Evolutionary conservation across 192 early-diverging fungal species (phyloP).

Genomic region (Gamsiella multidivaricata): DNA sequence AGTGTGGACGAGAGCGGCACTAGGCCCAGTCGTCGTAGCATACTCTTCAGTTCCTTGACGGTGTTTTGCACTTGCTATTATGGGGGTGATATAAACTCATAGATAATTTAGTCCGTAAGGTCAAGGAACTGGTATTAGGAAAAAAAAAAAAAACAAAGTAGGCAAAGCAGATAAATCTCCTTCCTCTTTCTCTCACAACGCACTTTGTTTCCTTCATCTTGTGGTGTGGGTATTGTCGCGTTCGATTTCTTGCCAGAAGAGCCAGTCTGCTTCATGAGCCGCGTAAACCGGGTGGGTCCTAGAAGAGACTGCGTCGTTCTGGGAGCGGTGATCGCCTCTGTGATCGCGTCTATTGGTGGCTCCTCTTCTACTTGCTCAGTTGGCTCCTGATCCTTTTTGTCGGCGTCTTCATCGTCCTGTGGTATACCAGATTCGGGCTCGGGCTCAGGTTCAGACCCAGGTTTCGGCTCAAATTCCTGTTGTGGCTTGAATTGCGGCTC

Average conservation of each 20-base stretch:
- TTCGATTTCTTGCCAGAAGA: constrained; percentile 23
- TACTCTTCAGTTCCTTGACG: constrained; percentile 25
- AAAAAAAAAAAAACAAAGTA: not conserved
- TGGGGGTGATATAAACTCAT: no score
- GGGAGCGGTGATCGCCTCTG: not conserved
- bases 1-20: constrained; percentile 22
- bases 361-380: not conserved
- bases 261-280: constrained; percentile 22
- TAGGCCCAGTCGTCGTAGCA: constrained; percentile 17
- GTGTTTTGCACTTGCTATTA: constrained; percentile 11
- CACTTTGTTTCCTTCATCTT: constrained; percentile 14
- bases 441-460: not conserved
- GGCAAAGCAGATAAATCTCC: not conserved
- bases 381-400: not conserved
- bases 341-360: not conserved
- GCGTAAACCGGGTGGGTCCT: constrained; percentile 39
- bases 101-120: not conserved
- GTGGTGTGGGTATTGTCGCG: constrained; percentile 33
- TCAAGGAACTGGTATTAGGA: not conserved
- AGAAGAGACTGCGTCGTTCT: not conserved
- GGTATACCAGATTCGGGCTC: no score
- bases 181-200: not conserved
- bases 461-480: not conserved
- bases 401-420: not conserved
- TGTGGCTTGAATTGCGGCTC: not conserved